Evolutionary conservation across 2,329 filamentous ascomycete species (phyloP), one percentile per base, ranked within the genome.

Genomic region (Mycosphaerella arachidis): DNA sequence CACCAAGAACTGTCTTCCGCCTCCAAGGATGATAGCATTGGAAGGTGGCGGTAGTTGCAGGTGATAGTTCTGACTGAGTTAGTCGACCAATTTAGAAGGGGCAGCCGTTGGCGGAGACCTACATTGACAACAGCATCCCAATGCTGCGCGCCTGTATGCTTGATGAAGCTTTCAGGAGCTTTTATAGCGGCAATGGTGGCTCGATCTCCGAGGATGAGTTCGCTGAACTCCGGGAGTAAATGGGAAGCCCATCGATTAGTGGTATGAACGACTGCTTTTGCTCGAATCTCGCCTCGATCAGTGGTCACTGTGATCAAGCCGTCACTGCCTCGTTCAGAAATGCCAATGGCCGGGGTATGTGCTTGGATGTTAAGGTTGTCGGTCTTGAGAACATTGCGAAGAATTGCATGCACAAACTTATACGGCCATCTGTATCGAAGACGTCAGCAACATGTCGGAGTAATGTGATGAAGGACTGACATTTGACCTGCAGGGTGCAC

Each of bases 71-170:
- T 65, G 37, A 5, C 3, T 1, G 27, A 4, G 30, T 63, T 18
- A 55, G 27, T 40, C 53, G 58, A 43, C 27, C 30, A 45, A 5
- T 7, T 16, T 2, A 40, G 29, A n/a, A 29, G 27, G 43, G 13
- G 6, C 0, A 7, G 8, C 6, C 4, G 24, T 20, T 4, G 13
- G 1, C 1, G 9, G 31, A 53, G 31, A 53, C 63, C 50, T 40
- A 67, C 63, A 56, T 72, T 71, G 43, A 72, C 65, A n/a, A 52
- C 31, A 43, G 48, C 50, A 56, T 71, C 71, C 68, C 69, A 73
- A 29, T 73, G 71, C 57, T 73, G 71, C 12, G 71, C 66, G 27
- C 71, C 71, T 1, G 70, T 72, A 50, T 68, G 63, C 55, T 68
- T 71, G 56, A 73, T 66, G 31, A 71, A 68, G 5, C 66, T 66